A percentile compares a stretch with the other conserved stretches of the same genome.
phyloP scores from a whole-genome alignment of 1,139 yeast species.

The Sugiyamaella japonica region DNA sequence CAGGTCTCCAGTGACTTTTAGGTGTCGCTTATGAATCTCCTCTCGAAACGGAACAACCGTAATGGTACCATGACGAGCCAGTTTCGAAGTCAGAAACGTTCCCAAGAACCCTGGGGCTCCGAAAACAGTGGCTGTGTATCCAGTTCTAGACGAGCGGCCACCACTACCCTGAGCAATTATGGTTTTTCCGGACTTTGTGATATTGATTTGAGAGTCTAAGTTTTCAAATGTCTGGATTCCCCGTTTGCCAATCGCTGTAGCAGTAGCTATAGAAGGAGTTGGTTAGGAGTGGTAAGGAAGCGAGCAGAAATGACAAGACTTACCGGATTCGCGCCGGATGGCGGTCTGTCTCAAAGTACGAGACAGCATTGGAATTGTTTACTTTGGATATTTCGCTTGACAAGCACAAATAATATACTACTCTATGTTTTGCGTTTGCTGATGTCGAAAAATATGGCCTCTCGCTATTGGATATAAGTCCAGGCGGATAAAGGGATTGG shows the following conservation, averaged over 20 bases:
- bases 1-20: conserved; percentile 81
- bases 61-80: conserved; percentile 79
- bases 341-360: conserved; percentile 9
- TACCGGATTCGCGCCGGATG: neutral
- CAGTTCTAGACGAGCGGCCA: conserved; percentile 83
- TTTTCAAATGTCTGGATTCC: conserved; percentile 40
- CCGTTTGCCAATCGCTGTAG: neutral
- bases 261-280: neutral
- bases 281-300: too few relatives aligned
- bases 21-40: conserved; percentile 73
- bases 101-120: conserved; percentile 85
- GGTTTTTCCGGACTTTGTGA: conserved; percentile 75
- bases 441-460: conserved; percentile 14
- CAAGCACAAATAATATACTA: too few relatives aligned
- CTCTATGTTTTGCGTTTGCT: conserved; percentile 1
- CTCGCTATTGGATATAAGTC: conserved; percentile 13
- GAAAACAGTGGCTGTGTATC: conserved; percentile 85
- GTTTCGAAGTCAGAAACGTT: conserved; percentile 64
- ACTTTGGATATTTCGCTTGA: neutral
- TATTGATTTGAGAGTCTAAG: conserved; percentile 62
- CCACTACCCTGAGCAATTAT: conserved; percentile 70
- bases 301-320: too few relatives aligned
- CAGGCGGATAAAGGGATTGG: neutral
- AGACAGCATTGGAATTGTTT: conserved; percentile 8
- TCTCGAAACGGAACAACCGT: conserved; percentile 80